Percentiles rank a stretch among this genome's conserved stretches.
These are phyloP conservation scores for Diaporthe amygdali DNA, from an alignment of 2,329 filamentous ascomycete species.

Conservation along the genomic window DNA sequence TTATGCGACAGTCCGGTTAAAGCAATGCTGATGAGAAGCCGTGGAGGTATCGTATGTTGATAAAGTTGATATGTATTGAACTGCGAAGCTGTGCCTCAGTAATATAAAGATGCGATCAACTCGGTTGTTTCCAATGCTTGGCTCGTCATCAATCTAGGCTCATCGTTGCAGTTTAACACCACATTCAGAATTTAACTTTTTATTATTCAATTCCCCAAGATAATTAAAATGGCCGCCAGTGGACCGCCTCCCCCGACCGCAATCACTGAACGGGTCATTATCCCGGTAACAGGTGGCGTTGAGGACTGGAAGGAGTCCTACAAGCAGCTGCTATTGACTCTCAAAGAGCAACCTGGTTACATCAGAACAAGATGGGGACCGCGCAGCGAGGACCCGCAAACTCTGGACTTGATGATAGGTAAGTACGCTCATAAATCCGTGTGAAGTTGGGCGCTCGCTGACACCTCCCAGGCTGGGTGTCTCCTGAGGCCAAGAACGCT, in stretches of 20 bases:
- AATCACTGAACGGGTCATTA: slow-evolving; percentile 23
- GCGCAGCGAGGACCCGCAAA: slow-evolving; percentile 33
- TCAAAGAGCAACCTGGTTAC: slow-evolving; percentile 34
- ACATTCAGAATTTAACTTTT: neutral
- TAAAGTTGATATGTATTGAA: neutral
- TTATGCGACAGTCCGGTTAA: neutral
- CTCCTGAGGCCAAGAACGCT: slow-evolving; percentile 27
- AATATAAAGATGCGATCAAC: neutral
- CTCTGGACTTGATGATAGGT: slow-evolving; percentile 35
- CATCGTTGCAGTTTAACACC: neutral
- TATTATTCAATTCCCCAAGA: neutral
- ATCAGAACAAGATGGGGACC: slow-evolving; percentile 36
- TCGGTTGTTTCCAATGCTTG: neutral
- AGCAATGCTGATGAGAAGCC: neutral
- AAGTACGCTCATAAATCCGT: neutral
- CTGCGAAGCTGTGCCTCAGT: too few relatives aligned
- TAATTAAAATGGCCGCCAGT: neutral
- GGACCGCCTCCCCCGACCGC: slow-evolving; percentile 11
- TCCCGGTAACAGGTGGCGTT: slow-evolving; percentile 32
- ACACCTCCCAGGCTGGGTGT: slow-evolving; percentile 30
- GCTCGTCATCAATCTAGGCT: neutral
- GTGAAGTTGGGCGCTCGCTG: neutral
- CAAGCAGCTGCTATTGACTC: slow-evolving; percentile 33
- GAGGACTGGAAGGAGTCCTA: slow-evolving; percentile 35
- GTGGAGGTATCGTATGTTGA: neutral